phyloP scores from a whole-genome alignment of 1,139 yeast species.

The Zhuliangozyma parablackwelliae region DNA sequence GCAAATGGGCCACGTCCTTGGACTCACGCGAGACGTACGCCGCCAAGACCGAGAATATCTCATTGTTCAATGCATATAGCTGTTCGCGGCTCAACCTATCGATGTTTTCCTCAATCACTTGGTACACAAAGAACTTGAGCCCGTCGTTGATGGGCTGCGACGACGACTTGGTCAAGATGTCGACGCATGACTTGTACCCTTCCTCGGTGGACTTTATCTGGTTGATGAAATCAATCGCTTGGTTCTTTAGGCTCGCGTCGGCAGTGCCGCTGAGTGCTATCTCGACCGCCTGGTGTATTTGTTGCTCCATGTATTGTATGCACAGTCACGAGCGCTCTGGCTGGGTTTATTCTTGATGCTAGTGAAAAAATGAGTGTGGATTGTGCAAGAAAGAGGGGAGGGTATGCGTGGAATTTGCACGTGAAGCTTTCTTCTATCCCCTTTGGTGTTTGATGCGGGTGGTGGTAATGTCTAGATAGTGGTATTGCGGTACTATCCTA shows the following conservation, averaged over 20 bases:
- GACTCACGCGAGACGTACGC: conserved; percentile 23
- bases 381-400: no score
- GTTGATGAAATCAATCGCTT: conserved; percentile 78
- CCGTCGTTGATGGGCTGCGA: conserved; percentile 38
- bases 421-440: no score
- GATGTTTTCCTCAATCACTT: conserved; percentile 69
- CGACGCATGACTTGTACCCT: conserved; percentile 76
- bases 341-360: no score
- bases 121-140: conserved; percentile 72
- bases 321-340: no score
- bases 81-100: conserved; percentile 47
- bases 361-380: no score
- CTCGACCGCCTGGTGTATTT: conserved; percentile 89
- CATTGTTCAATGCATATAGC: conserved; percentile 39
- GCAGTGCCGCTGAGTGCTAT: conserved; percentile 81
- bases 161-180: conserved; percentile 42
- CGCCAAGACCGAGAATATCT: conserved; percentile 35
- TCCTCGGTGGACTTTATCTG: conserved; percentile 70
- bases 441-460: no score
- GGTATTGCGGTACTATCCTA: no score
- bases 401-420: no score
- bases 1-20: conserved; percentile 57
- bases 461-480: no score
- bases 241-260: conserved; percentile 64
- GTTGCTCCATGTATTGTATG: conserved; percentile 59